Conservation (phyloP, 345 rosid genomes). For the Syzygium aqueum region DNA sequence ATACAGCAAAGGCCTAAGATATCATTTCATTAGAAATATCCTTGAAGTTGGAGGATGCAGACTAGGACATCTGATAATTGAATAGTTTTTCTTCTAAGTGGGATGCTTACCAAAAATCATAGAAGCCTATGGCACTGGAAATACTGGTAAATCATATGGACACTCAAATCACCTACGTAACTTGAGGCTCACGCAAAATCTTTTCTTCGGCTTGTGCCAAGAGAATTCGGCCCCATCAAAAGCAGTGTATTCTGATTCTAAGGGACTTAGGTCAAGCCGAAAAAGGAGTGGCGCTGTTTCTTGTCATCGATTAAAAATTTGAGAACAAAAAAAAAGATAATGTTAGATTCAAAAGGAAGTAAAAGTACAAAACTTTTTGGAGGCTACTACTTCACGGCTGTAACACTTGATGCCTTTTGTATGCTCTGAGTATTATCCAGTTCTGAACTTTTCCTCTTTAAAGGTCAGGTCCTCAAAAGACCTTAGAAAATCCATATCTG, state of each 20-base stretch:
- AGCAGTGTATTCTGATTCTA: background rate
- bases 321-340: background rate
- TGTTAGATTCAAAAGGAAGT: background rate
- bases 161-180: background rate
- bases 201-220: background rate
- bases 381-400: slow-evolving; percentile 7
- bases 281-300: slow-evolving; percentile 6
- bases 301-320: background rate
- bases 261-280: background rate
- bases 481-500: slow-evolving; percentile 4
- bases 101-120: background rate
- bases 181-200: background rate
- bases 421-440: slow-evolving; percentile 3
- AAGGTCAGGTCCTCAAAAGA: slow-evolving; percentile 2
- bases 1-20: background rate
- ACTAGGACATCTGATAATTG: background rate
- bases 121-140: background rate
- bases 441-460: slow-evolving; percentile 12
- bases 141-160: background rate
- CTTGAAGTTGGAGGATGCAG: background rate
- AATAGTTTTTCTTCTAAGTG: background rate
- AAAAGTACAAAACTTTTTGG: background rate
- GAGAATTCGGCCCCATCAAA: background rate
- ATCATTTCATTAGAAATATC: background rate
- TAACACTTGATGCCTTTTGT: background rate